These are phyloP conservation scores for Podaxis rugospora DNA, from an alignment of 768 basidiomycete genomes.

Conservation along the genomic window DNA sequence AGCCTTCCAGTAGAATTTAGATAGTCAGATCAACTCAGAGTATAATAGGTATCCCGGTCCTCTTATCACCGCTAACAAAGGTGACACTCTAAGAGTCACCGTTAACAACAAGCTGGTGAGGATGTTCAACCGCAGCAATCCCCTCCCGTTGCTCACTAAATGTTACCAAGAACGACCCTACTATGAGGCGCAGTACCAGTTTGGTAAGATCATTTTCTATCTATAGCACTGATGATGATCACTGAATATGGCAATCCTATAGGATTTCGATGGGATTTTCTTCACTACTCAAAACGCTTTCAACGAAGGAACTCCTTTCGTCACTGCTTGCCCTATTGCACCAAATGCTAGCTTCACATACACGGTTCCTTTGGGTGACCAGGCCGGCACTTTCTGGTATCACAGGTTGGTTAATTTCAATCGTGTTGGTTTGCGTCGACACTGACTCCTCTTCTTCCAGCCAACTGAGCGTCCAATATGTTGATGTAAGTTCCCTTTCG, in stretches of 20 bases:
- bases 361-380: constrained; percentile 19
- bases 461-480: neutral
- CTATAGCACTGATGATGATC: neutral
- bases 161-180: constrained; percentile 27
- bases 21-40: neutral
- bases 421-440: no score
- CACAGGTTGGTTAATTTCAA: constrained; percentile 7
- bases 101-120: constrained; percentile 37
- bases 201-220: constrained; percentile 12
- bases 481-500: constrained; percentile 20
- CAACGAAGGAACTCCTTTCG: constrained; percentile 23
- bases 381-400: constrained; percentile 31
- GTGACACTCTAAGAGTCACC: constrained; percentile 36
- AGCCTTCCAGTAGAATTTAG: neutral
- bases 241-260: neutral
- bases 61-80: constrained; percentile 20
- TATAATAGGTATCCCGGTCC: constrained; percentile 28
- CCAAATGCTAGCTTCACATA: constrained; percentile 25
- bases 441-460: neutral
- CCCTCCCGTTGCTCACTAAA: neutral
- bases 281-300: constrained; percentile 17
- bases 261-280: constrained; percentile 20
- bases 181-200: constrained; percentile 28
- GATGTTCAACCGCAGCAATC: constrained; percentile 10
- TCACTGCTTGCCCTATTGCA: constrained; percentile 27